Evolutionary conservation across 148 eudicot genomes (phyloP).

Genomic region (Nepenthes gracilis): DNA sequence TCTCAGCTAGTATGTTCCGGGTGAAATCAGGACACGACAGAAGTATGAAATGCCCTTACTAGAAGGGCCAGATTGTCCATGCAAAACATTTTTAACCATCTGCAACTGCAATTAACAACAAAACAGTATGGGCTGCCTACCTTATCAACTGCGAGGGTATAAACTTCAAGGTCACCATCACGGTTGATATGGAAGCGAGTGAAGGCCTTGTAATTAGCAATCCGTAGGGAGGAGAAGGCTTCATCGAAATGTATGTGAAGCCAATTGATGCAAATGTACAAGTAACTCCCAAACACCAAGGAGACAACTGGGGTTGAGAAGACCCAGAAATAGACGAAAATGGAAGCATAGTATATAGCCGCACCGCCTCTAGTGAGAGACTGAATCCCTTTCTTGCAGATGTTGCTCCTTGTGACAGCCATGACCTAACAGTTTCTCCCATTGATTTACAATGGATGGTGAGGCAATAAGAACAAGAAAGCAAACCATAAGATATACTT

Average conservation of each 20-base stretch:
- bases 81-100: background rate
- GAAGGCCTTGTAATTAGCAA: slow-evolving; percentile 94
- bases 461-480: background rate
- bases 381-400: slow-evolving; percentile 80
- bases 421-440: slow-evolving; percentile 50
- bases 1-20: too few species aligned
- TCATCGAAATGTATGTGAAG: slow-evolving; percentile 95
- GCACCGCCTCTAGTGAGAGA: slow-evolving; percentile 76
- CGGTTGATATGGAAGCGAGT: slow-evolving; percentile 76
- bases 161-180: slow-evolving; percentile 81
- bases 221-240: slow-evolving; percentile 96
- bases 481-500: background rate
- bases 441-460: background rate
- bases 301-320: slow-evolving; percentile 98
- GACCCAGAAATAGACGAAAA: slow-evolving; percentile 97
- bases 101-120: background rate
- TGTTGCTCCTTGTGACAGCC: slow-evolving; percentile 90
- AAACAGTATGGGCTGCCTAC: slow-evolving; percentile 19
- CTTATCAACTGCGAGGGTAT: slow-evolving; percentile 97
- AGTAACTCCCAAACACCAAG: slow-evolving; percentile 88
- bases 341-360: slow-evolving; percentile 80
- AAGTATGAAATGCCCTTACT: too few species aligned
- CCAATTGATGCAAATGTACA: slow-evolving; percentile 94
- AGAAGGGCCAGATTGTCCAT: too few species aligned
- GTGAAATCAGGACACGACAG: too few species aligned